Evolutionary conservation across 2,329 filamentous ascomycete species (phyloP), one percentile per base, ranked within the genome.

Genomic region (Plenodomus tracheiphilus): DNA sequence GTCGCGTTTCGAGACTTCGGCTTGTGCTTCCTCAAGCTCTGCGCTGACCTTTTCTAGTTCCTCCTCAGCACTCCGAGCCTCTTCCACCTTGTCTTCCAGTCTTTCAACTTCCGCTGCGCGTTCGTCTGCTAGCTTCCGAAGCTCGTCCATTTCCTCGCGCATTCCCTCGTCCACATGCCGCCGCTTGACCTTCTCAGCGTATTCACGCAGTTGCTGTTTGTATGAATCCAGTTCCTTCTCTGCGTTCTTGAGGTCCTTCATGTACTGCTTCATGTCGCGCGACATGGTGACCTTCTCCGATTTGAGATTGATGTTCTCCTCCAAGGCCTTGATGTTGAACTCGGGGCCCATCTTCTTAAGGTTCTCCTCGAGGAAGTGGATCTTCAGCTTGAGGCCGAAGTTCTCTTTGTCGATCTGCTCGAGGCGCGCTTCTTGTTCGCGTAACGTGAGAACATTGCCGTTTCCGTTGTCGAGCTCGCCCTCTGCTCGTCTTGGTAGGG

Each of bases 331-430:
- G 71, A 96, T 88, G 64, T 92, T 95, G 77, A 92, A 94, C 46
- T 92, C 91, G 7, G 90, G 91, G 0, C 93, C 93, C 46, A 88
- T 85, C 70, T 95, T 96, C 44, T 87, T 84, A 41, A 99, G 76
- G 13, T 90, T 89, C 61, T 97, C 91, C 71, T 99, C 91, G 47
- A 99, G 81, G 70, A 96, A 99, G 72, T 97, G 91, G 44, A 97
- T 56, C 25, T 62, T 62, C 9, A 62, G 49, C 46, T 62, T 62
- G 36, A 99, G 80, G 19, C 91, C 91, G 69, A 97, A 99, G 68
- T 99, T 99, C 68, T 97, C 94, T 77, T 99, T 99, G 69, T 97
- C 91, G 62, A 99, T 93, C 67, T 89, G 89, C 75, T 97, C 90
- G 61, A 99, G 93, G 59, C 85, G 84, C 79, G 91, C 91, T 74